Evolutionary conservation across 805 yeast species (phyloP).

Genomic region (Candida methanosorbosa): DNA sequence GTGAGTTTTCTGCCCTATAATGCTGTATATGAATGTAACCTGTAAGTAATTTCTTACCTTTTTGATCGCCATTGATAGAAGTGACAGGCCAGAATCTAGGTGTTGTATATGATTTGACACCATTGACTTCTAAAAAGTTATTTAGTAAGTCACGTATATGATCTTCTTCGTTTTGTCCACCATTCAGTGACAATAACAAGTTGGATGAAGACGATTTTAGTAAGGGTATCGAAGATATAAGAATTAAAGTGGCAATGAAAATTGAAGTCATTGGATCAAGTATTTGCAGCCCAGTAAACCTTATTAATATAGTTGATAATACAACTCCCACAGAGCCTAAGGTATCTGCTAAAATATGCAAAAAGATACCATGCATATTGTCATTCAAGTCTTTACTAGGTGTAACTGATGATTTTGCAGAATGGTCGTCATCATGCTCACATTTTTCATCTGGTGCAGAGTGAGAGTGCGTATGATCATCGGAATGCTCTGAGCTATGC

Average conservation of each 20-base stretch:
- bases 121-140: slow-evolving; percentile 62
- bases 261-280: slow-evolving; percentile 92
- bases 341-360: slow-evolving; percentile 92
- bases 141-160: slow-evolving; percentile 54
- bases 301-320: slow-evolving; percentile 74
- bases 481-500: not conserved
- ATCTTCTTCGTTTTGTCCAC: slow-evolving; percentile 42
- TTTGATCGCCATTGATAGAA: slow-evolving; percentile 4
- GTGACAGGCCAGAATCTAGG: slow-evolving; percentile 86
- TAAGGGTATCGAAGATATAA: slow-evolving; percentile 77
- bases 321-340: slow-evolving; percentile 96
- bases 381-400: slow-evolving; percentile 40
- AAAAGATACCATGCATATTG: slow-evolving; percentile 89
- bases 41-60: slow-evolving; percentile 30
- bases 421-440: slow-evolving; percentile 5
- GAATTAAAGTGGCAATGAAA: slow-evolving; percentile 72
- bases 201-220: slow-evolving; percentile 73
- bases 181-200: slow-evolving; percentile 54
- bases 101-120: slow-evolving; percentile 76
- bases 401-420: slow-evolving; percentile 6
- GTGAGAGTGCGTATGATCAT: slow-evolving; percentile 14
- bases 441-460: slow-evolving; percentile 17
- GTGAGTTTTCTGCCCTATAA: slow-evolving; percentile 28
- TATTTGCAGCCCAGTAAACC: slow-evolving; percentile 57
- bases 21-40: slow-evolving; percentile 84